Base-by-base conservation (phyloP, 805 yeast species). In the Candida tallmaniae region DNA sequence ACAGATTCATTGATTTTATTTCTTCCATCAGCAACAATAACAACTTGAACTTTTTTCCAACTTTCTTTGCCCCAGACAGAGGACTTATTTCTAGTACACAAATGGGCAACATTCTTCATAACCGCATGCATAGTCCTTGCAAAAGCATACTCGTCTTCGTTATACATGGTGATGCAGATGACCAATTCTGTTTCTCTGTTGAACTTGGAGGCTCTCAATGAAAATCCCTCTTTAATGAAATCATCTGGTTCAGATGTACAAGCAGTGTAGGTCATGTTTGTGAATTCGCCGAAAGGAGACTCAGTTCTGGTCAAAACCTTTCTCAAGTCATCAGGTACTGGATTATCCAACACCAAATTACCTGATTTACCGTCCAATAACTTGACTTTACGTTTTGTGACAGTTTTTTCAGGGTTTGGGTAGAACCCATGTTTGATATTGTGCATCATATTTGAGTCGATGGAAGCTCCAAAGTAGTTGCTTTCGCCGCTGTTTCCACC, bases 251-350 rank as follows among this genome's bases (percentile, higher is more conserved):
- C 89, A 1, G 94, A 73, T 1, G 99, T 93, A 52, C 95, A 89
- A 0, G 98, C 99, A 0, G 97, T 86, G 58, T 93, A 93, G 46
- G 96, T 80, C 97, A 93, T 89, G 60, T 86, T 86, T 11, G 93
- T 80, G 56, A 87, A 93, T 58, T 93, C 99, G 36, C 93, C 96
- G 44, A 82, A 80, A 1, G 70, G 70, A 2, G 70, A 62, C 44
- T 86, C 95, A 31, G 93, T 77, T 48, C 87, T 71, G 4, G 97
- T 95, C 36, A 94, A 63, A 45, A 88, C 89, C 41, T 83, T 80
- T 46, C 80, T 77, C 39, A 93, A 69, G 41, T 89, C 93, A 16
- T 88, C 80, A 10, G 99, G 97, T 31, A 93, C 82, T 3, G 97
- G 96, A 50, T 94, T 90, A 54, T 93, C 97, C 36, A 93, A 69